Evolutionary conservation across 2,329 filamentous ascomycete species (phyloP), one percentile per base, ranked within the genome.

Genomic region (Arthrobotrys conoides): DNA sequence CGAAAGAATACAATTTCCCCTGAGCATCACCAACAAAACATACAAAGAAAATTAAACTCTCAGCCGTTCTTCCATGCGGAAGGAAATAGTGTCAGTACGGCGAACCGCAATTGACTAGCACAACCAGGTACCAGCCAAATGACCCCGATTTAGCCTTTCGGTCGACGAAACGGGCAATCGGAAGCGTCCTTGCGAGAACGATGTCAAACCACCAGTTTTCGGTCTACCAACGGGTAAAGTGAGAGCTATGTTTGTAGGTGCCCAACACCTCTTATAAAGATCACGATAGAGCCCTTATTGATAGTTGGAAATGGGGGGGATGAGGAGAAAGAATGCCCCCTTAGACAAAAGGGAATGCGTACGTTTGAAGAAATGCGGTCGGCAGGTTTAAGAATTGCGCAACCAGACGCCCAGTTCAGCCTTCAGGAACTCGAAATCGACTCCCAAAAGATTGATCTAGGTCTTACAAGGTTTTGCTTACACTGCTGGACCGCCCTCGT

Each of bases 161-260:
- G 49, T 78, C 68, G 64, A 78, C 75, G 53, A 78, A 78, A 78
- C 46, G 63, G 75, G 75, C 61, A 78, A 78, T 33, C 75, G 63
- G 64, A 78, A 68, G 75, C 75, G 75, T 68, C 24, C 57, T 61
- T 44, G 36, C 49, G 66, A 55, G 51, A 64, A 78, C 67, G 64
- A 78, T 67, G 68, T 66, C 68, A 78, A 78, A 78, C 75, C 68
- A 72, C 64, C 71, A 55, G 55, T 61, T 27, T 63, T 69, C 51
- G 51, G 66, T 55, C 55, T 61, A 46, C 64, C 49, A 61, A 38
- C 24, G 53, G 38, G 46, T 44, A 49, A 51, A 71, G 51, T 55
- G 66, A 27, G 55, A 64, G 48, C 67, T 53, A 30, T 59, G 55
- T 71, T 72, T 36, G 57, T 48, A 63, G 55, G 55, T 44, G 38